These are phyloP conservation scores for Nakaseomyces nivariensis DNA, from an alignment of 1,139 yeast genomes.

Conservation along the genomic window DNA sequence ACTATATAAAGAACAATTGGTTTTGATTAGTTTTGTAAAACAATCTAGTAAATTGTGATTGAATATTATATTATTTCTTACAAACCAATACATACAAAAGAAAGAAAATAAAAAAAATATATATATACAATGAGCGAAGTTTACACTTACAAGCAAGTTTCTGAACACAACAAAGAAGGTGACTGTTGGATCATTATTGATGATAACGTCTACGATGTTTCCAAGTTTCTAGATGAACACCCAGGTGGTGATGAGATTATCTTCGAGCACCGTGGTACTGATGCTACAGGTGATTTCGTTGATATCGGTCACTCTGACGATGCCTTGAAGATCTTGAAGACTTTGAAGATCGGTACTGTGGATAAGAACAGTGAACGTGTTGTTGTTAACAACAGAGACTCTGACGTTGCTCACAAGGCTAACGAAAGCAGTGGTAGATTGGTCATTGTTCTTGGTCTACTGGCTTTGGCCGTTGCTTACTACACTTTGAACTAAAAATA, in stretches of 20 bases:
- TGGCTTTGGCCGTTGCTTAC: conserved; percentile 48
- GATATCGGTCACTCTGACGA: conserved; percentile 98
- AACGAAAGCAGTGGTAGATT: conserved; percentile 32
- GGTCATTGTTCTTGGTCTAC: conserved; percentile 40
- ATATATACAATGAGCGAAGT: conserved; percentile 27
- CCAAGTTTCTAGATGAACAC: conserved; percentile 85
- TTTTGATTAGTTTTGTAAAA: not conserved
- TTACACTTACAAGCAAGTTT: conserved; percentile 59
- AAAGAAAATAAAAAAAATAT: not conserved
- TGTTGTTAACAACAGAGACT: conserved; percentile 5
- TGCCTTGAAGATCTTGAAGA: conserved; percentile 67
- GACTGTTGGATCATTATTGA: conserved; percentile 88
- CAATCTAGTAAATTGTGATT: not conserved
- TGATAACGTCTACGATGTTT: conserved; percentile 82
- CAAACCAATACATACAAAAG: not conserved
- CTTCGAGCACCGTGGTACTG: conserved; percentile 82
- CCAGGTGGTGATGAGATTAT: conserved; percentile 99
- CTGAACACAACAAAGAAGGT: conserved; percentile 63
- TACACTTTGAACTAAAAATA: conserved; percentile 33
- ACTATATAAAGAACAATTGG: not conserved
- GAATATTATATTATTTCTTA: not conserved
- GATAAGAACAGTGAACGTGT: conserved; percentile 34
- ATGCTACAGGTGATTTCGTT: conserved; percentile 89
- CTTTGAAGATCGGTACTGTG: conserved; percentile 60
- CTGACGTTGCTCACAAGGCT: conserved; percentile 11